These are phyloP conservation scores for Lipomyces kockii DNA, from an alignment of 805 yeast genomes.

Conservation along the genomic window DNA sequence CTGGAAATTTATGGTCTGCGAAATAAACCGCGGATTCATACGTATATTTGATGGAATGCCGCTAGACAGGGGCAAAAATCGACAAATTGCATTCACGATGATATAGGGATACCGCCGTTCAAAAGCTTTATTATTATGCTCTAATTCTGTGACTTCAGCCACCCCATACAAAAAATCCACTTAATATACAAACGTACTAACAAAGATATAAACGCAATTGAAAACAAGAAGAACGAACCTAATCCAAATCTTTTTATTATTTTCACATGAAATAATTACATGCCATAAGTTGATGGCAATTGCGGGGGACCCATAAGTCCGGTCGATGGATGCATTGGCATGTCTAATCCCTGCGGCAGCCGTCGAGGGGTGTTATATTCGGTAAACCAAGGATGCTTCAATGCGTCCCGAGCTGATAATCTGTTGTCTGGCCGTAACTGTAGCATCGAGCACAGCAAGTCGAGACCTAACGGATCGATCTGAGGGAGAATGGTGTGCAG, in stretches of 20 bases:
- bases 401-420: slow-evolving; percentile 57
- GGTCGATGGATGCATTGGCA: slow-evolving; percentile 4
- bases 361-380: slow-evolving; percentile 54
- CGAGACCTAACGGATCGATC: slow-evolving; percentile 70
- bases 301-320: slow-evolving; percentile 35
- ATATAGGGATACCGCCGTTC: too few relatives aligned
- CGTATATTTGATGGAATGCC: too few relatives aligned
- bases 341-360: slow-evolving; percentile 12
- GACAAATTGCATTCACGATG: too few relatives aligned
- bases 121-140: too few relatives aligned
- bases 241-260: not conserved
- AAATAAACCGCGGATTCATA: too few relatives aligned
- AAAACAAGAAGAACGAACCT: not conserved
- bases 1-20: too few relatives aligned
- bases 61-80: too few relatives aligned
- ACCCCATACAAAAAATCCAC: too few relatives aligned
- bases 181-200: too few relatives aligned
- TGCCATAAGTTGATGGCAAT: slow-evolving; percentile 28
- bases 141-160: too few relatives aligned
- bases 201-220: too few relatives aligned
- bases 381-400: slow-evolving; percentile 77
- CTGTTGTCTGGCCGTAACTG: slow-evolving; percentile 60
- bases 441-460: slow-evolving; percentile 60
- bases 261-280: slow-evolving; percentile 6
- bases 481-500: slow-evolving; percentile 69